Evolutionary conservation across 495 filamentous ascomycete genomes (phyloP), one percentile per base, ranked within the genome.

Genomic region (Podospora pseudoanserina): DNA sequence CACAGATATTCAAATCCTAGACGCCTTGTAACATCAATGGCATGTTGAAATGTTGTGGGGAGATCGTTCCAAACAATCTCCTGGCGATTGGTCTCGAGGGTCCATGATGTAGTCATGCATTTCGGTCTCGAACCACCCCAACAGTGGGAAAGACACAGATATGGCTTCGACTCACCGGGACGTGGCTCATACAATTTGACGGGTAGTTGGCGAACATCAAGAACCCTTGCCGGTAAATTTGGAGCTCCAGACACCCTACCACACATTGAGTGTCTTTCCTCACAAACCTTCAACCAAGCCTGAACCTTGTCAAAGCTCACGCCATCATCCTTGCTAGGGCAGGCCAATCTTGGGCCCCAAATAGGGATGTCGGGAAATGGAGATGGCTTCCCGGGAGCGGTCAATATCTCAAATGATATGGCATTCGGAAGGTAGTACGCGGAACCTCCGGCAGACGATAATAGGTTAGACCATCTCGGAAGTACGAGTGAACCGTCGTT

Each of bases 1-100:
- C 60, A 62, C 7, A 62, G 30, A 62, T 62, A 62, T 7, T 62
- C 60, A 32, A 62, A 62, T 30, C 60, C 60, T 3, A 62, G 60
- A 1, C 27, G 60, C 23, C 60, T 7, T 19, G 60, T 62, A 30
- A 34, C 60, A 30, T 27, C 20, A 9, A 62, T 62, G 53, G 28
- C 60, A 26, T 62, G 19, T n/a, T 20, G 6, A 20, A 62, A 62
- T 2, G 60, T 62, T 7, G 60, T 18, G 20, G 60, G 60, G 6
- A 62, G 4, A 34, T 34, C 18, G 15, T 34, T 16, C 27, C 23
- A 32, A 26, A 26, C 16, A n/a, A 62, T 62, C 2, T 5, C 60
- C 18, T 5, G 23, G 19, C 19, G 23, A 62, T 62, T 62, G 6
- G 60, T 2, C 27, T 28, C 27, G 5, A 62, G 30, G 5, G 60